A percentile compares a stretch with the other conserved stretches of the same genome.
These are phyloP conservation scores for Suillus sp. DNA, from an alignment of 768 basidiomycete species.

Conservation along the genomic window DNA sequence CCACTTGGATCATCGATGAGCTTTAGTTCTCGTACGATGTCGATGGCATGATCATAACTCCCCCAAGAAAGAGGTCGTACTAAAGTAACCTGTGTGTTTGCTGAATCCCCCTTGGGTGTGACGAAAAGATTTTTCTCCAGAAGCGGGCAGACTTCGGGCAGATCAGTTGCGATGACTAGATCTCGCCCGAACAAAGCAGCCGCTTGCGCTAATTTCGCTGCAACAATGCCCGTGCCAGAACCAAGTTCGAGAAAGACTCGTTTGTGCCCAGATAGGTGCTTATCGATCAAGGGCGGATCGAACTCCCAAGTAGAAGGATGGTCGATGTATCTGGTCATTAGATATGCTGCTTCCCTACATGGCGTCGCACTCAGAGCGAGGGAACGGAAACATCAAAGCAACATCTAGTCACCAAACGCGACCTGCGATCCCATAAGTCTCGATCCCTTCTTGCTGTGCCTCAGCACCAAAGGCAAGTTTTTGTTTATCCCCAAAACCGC, in stretches of 20 bases:
- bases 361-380: constrained; percentile 10
- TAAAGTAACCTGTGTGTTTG: constrained; percentile 10
- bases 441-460: constrained; percentile 61
- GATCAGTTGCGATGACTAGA: constrained; percentile 64
- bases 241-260: constrained; percentile 71
- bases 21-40: constrained; percentile 43
- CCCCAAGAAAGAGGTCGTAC: constrained; percentile 78
- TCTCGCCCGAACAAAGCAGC: constrained; percentile 32
- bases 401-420: constrained; percentile 67
- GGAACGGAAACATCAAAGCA: constrained; percentile 18
- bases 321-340: constrained; percentile 56
- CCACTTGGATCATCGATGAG: constrained; percentile 14
- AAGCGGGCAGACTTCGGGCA: constrained; percentile 68
- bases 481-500: no score
- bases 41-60: constrained; percentile 41
- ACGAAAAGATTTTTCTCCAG: constrained; percentile 42
- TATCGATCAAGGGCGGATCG: constrained; percentile 52
- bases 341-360: constrained; percentile 74
- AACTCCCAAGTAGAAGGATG: constrained; percentile 43
- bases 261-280: constrained; percentile 14
- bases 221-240: constrained; percentile 73
- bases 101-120: constrained; percentile 5
- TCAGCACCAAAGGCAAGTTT: constrained; percentile 29
- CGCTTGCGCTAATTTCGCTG: constrained; percentile 45
- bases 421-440: constrained; percentile 79